Base-by-base conservation (phyloP, 306 rosid species). In the Pyrus bretschneideri region DNA sequence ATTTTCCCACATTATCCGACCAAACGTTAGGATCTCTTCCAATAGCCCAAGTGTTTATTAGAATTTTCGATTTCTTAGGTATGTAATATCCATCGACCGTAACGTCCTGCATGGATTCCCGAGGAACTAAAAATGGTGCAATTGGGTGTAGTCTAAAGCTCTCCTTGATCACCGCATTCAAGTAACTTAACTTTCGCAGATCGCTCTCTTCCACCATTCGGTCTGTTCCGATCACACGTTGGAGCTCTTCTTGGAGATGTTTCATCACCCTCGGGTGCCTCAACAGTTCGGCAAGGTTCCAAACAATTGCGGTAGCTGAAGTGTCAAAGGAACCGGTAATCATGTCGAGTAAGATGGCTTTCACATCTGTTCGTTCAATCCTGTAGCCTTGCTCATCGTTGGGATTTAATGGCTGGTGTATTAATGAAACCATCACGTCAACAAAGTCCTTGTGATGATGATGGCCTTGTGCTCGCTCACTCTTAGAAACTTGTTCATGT, bases 211-310 rank as follows among this genome's bases (percentile, higher is more conserved):
- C 80, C 6, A 85, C 85, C 73, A 60, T 59, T 15, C 62, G 77
- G 21, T 40, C 65, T 46, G 12, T 42, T 3, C 93, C 89, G 1
- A 83, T 77, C 11, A 40, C 77, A 46, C 19, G 18, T 67, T 68
- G 40, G 12, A 87, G 21, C 80, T 87, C 88, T 33, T 72, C 60
- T 81, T 89, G 91, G 62, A 85, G 83, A 17, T n/a, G 70, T 42
- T 42, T 42, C 45, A 42, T 42, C 12, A 30, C 81, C 6, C 68
- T 73, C 14, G 85, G 88, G 66, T 87, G 44, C 61, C 68, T 79
- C 5, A 87, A 15, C 45, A 87, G 83, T 57, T 77, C 85, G 3
- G 93, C 75, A 29, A 89, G 49, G 19, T 59, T 78, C 93, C 91
- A 85, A 11, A 65, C 69, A 22, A 83, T 18, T 1, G 70, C 21